A percentile compares a stretch with the other conserved stretches of the same genome.
These are phyloP conservation scores for Penicillium nucicola DNA, from an alignment of 495 filamentous ascomycete species.

Conservation along the genomic window DNA sequence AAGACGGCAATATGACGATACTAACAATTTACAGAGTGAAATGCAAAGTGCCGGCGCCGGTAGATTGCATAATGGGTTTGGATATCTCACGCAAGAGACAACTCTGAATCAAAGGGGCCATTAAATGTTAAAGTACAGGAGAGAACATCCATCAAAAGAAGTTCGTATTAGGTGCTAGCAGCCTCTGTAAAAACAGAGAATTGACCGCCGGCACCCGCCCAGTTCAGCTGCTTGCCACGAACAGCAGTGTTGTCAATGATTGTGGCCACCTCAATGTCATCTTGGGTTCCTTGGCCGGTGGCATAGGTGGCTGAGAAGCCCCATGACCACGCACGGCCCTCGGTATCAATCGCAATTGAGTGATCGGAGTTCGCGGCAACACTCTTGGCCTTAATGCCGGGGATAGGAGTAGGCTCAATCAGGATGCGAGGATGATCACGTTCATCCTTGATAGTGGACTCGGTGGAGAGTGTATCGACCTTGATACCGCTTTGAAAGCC, in stretches of 20 bases:
- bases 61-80: no score
- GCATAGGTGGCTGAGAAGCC: slow-evolving; percentile 64
- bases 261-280: slow-evolving; percentile 57
- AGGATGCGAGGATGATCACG: slow-evolving; percentile 52
- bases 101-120: neutral
- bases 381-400: slow-evolving; percentile 38
- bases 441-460: slow-evolving; percentile 47
- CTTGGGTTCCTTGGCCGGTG: slow-evolving; percentile 55
- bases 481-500: slow-evolving; percentile 56
- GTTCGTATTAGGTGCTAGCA: slow-evolving; percentile 11
- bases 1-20: no score
- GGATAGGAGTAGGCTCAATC: slow-evolving; percentile 49
- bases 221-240: slow-evolving; percentile 52
- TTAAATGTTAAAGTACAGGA: neutral
- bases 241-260: slow-evolving; percentile 58
- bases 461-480: slow-evolving; percentile 45
- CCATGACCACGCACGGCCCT: slow-evolving; percentile 59
- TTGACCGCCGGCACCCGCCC: slow-evolving; percentile 61
- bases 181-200: slow-evolving; percentile 50
- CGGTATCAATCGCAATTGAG: slow-evolving; percentile 52
- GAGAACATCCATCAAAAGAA: neutral
- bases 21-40: no score
- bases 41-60: no score
- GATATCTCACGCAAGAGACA: neutral
- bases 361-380: slow-evolving; percentile 56